phyloP scores from a whole-genome alignment of 2,329 filamentous ascomycete genomes.

The Aspergillus viridinutans region DNA sequence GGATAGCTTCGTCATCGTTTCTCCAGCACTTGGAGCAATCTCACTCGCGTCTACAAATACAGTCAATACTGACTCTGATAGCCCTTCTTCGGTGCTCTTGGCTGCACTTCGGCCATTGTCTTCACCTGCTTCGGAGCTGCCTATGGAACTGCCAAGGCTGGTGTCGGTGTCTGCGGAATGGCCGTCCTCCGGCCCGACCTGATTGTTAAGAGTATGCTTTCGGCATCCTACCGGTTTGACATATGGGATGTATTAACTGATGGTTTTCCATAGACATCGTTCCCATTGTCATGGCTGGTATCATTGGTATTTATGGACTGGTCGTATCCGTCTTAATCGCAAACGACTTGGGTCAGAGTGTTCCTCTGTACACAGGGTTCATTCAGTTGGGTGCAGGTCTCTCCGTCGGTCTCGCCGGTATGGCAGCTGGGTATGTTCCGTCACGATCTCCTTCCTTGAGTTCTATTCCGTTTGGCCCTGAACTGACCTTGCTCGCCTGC shows the following conservation, averaged over 20 bases:
- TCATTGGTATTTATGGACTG: slow-evolving; percentile 97
- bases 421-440: slow-evolving; percentile 61
- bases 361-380: slow-evolving; percentile 75
- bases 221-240: neutral
- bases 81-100: slow-evolving; percentile 97
- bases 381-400: slow-evolving; percentile 83
- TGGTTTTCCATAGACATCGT: slow-evolving; percentile 71
- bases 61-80: slow-evolving; percentile 27
- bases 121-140: slow-evolving; percentile 96
- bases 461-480: neutral
- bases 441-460: neutral
- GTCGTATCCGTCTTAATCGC: slow-evolving; percentile 86
- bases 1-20: slow-evolving; percentile 9
- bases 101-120: slow-evolving; percentile 90
- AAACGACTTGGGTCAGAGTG: slow-evolving; percentile 67
- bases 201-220: slow-evolving; percentile 92
- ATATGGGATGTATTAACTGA: slow-evolving; percentile 12
- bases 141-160: slow-evolving; percentile 98
- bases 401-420: slow-evolving; percentile 73
- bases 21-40: slow-evolving; percentile 5
- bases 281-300: slow-evolving; percentile 99
- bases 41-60: slow-evolving; percentile 4
- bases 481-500: slow-evolving; percentile 10
- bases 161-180: slow-evolving; percentile 97
- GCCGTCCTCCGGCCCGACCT: slow-evolving; percentile 96